Evolutionary conservation across 768 basidiomycete genomes (phyloP).

Genomic region (Rhodocollybia butyracea): DNA sequence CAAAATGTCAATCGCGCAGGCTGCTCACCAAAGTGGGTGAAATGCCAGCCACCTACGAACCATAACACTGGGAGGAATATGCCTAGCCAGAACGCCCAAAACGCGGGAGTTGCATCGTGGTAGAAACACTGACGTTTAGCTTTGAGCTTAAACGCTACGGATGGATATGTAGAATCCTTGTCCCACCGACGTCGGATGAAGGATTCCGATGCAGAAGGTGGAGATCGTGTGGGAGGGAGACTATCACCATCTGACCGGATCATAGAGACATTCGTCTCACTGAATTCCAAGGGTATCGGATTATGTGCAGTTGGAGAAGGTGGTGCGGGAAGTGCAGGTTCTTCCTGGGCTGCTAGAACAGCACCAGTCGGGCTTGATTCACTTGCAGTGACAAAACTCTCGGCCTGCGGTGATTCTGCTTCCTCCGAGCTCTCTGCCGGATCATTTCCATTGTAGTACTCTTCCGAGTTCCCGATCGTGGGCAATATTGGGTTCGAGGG

Average conservation of each 20-base stretch:
- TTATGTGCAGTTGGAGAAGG: conserved; percentile 6
- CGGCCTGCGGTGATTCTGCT: conserved; percentile 43
- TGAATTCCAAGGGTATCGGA: conserved; percentile 14
- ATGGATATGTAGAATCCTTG: conserved; percentile 35
- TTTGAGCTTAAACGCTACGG: conserved; percentile 26
- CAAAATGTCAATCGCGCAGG: conserved; percentile 40
- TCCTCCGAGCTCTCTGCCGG: conserved; percentile 19
- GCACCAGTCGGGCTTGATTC: neutral
- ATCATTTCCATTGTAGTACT: conserved; percentile 28
- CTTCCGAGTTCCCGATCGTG: conserved; percentile 40
- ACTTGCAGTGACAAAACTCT: conserved; percentile 55
- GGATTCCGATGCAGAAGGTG: conserved; percentile 41
- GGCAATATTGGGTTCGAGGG: conserved; percentile 30
- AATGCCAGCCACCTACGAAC: conserved; percentile 76
- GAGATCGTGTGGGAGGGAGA: conserved; percentile 7
- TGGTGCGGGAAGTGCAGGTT: neutral
- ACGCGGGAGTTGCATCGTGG: conserved; percentile 37
- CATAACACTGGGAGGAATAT: conserved; percentile 73
- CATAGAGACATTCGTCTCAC: conserved; percentile 18
- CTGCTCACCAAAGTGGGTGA: conserved; percentile 45
- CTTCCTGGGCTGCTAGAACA: neutral
- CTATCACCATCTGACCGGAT: neutral
- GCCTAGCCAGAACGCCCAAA: conserved; percentile 72
- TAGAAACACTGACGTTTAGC: conserved; percentile 26
- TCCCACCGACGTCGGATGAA: conserved; percentile 53